Evolutionary conservation across 163 green algal genomes (phyloP).

Genomic region (Coccomyxa subellipsoidea): DNA sequence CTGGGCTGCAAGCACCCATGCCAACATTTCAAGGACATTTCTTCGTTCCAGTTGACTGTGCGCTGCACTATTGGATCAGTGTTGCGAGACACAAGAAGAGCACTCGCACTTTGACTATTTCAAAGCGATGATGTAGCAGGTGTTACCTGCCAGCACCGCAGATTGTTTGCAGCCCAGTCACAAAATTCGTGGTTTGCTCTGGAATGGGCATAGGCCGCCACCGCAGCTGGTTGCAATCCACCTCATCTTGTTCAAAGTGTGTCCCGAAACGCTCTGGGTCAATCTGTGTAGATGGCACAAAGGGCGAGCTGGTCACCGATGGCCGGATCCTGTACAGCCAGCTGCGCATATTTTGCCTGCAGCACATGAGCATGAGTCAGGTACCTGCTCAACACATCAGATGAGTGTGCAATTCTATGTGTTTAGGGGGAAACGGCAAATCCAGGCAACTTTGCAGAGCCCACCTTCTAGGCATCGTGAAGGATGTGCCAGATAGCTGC

Average conservation of each 20-base stretch:
- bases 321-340: constrained; percentile 94
- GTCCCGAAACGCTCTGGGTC: constrained; percentile 59
- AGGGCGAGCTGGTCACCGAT: constrained; percentile 87
- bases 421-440: too few relatives aligned
- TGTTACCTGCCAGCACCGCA: constrained; percentile 77
- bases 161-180: constrained; percentile 79
- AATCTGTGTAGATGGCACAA: constrained; percentile 65
- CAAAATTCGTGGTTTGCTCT: constrained; percentile 62
- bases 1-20: constrained; percentile 45
- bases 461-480: constrained; percentile 81
- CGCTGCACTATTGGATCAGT: too few relatives aligned
- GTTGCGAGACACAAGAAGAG: too few relatives aligned
- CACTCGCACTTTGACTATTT: too few relatives aligned
- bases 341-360: constrained; percentile 72
- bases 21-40: too few relatives aligned
- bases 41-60: too few relatives aligned
- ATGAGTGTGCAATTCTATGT: too few relatives aligned
- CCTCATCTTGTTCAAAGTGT: constrained; percentile 45
- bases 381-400: too few relatives aligned
- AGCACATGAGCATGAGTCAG: constrained; percentile 1
- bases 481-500: constrained; percentile 89
- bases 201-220: constrained; percentile 80
- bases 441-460: not conserved
- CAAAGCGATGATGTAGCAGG: not conserved
- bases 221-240: constrained; percentile 88